These are phyloP conservation scores for Ulmus americana DNA, from an alignment of 331 rosid genomes.

Conservation along the genomic window DNA sequence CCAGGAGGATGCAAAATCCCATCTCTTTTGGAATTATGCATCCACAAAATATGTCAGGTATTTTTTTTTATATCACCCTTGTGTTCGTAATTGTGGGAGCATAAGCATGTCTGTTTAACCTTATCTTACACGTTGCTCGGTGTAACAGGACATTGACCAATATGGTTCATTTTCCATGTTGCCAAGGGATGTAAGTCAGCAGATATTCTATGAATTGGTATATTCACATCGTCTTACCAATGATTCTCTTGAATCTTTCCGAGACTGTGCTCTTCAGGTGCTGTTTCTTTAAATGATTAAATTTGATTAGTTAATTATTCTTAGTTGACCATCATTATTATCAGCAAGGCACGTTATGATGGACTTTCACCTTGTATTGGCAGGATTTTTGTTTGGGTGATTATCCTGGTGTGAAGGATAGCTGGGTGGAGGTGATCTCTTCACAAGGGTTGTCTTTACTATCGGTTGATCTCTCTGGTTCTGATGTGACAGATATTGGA, in stretches of 20 bases:
- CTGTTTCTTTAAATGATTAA: slow-evolving; percentile 9
- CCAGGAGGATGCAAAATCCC: slow-evolving; percentile 39
- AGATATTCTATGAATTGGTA: slow-evolving; percentile 55
- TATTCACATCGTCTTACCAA: slow-evolving; percentile 50
- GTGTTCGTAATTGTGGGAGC: not conserved
- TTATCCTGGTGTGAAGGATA: slow-evolving; percentile 52
- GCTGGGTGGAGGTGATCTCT: slow-evolving; percentile 61
- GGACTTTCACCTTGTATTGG: slow-evolving; percentile 18
- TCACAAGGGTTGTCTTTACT: slow-evolving; percentile 63
- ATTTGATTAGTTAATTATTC: slow-evolving; percentile 21
- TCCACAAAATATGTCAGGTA: slow-evolving; percentile 51
- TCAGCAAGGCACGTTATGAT: slow-evolving; percentile 8
- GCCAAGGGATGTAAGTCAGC: slow-evolving; percentile 69
- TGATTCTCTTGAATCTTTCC: slow-evolving; percentile 43
- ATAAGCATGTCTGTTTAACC: not conserved
- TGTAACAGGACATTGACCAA: slow-evolving; percentile 42
- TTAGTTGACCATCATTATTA: slow-evolving; percentile 16
- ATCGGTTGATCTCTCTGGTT: slow-evolving; percentile 56
- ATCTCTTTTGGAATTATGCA: slow-evolving; percentile 61
- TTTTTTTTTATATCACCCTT: not conserved
- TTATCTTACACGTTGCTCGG: slow-evolving; percentile 7
- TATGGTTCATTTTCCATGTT: slow-evolving; percentile 45
- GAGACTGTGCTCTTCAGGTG: slow-evolving; percentile 71
- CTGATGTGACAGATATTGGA: slow-evolving; percentile 55
- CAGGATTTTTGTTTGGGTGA: slow-evolving; percentile 65